Percentiles rank a stretch among this genome's conserved stretches.
Evolutionary conservation across 176 grass and related monocot species (phyloP).

Genomic region (Chrysopogon serrulatus): DNA sequence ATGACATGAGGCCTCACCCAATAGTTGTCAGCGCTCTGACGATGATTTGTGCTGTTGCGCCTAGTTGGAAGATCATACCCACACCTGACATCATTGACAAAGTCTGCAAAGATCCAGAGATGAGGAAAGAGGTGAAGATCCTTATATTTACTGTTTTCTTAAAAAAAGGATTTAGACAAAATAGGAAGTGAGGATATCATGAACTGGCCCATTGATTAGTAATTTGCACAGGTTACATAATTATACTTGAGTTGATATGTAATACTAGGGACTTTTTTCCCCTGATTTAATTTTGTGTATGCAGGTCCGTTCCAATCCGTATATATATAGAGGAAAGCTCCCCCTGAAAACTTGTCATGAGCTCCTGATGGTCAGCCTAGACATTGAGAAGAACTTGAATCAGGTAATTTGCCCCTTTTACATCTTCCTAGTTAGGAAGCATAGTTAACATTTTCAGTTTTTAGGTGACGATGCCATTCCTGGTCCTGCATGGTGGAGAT

Average conservation of each 20-base stretch:
- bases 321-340: constrained; percentile 58
- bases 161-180: background rate
- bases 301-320: constrained; percentile 56
- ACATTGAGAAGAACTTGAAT: constrained; percentile 69
- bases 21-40: constrained; percentile 42
- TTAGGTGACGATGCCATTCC: constrained; percentile 62
- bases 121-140: constrained; percentile 41
- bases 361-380: constrained; percentile 48
- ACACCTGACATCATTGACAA: constrained; percentile 53
- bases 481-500: constrained; percentile 57
- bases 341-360: constrained; percentile 55
- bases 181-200: background rate
- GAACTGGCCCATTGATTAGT: background rate
- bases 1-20: constrained; percentile 65
- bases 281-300: background rate
- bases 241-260: background rate
- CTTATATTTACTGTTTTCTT: background rate
- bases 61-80: constrained; percentile 70
- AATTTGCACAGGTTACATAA: background rate
- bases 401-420: constrained; percentile 8
- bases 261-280: background rate
- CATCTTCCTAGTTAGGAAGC: background rate
- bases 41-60: constrained; percentile 40
- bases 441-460: background rate
- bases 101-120: constrained; percentile 51